Evolutionary conservation across 495 filamentous ascomycete genomes (phyloP).

Genomic region (Jackrogersella multiformis): DNA sequence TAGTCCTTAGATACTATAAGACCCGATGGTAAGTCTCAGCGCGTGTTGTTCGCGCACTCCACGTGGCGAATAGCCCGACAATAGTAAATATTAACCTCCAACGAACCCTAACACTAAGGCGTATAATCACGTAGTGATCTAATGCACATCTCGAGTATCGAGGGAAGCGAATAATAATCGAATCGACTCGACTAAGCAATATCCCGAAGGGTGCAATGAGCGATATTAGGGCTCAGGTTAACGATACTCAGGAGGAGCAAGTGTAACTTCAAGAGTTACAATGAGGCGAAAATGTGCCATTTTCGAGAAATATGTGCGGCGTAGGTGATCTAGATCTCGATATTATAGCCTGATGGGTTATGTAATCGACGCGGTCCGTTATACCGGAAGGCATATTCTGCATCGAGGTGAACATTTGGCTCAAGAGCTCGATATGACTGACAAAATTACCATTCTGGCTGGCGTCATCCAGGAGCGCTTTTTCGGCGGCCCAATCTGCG

Average conservation of each 20-base stretch:
- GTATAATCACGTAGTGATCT: neutral
- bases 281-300: neutral
- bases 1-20: neutral
- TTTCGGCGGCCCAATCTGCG: slow-evolving; percentile 56
- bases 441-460: slow-evolving; percentile 44
- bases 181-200: slow-evolving; percentile 9
- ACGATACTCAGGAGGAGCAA: neutral
- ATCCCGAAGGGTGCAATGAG: neutral
- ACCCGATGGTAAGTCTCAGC: too few relatives aligned
- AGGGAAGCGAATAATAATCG: neutral
- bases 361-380: slow-evolving; percentile 27
- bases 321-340: neutral
- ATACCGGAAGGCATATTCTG: slow-evolving; percentile 45
- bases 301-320: neutral
- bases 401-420: slow-evolving; percentile 54
- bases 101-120: neutral
- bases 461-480: slow-evolving; percentile 42
- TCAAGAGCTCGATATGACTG: slow-evolving; percentile 60
- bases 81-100: neutral
- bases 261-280: neutral
- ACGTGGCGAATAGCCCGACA: neutral
- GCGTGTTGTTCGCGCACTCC: too few relatives aligned
- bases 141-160: neutral
- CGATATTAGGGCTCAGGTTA: neutral
- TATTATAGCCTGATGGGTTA: slow-evolving; percentile 30